Percentiles rank a stretch among this genome's conserved stretches.
Conservation (phyloP, 495 filamentous ascomycete genomes). For the Penicillium samsonianum region DNA sequence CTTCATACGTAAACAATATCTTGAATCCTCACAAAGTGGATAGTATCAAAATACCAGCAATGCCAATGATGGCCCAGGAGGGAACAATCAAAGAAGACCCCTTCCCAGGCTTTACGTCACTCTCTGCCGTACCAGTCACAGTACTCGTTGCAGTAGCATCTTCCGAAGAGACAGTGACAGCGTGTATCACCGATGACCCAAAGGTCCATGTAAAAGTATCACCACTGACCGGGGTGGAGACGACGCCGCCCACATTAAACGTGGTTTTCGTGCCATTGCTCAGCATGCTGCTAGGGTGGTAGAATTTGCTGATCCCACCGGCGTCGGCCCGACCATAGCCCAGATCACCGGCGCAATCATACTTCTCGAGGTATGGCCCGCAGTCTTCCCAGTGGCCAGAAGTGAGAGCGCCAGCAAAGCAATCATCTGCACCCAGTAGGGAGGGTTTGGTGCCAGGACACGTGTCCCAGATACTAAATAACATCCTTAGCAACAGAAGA, state of each 20-base stretch:
- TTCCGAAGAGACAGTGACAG: slow-evolving; percentile 14
- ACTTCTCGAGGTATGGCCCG: slow-evolving; percentile 9
- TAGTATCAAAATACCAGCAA: not conserved
- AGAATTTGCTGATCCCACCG: slow-evolving; percentile 15
- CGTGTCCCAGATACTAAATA: slow-evolving; percentile 20
- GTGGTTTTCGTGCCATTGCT: slow-evolving; percentile 21
- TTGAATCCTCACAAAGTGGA: not conserved
- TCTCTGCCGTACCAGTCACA: not conserved
- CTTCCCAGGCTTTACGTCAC: not conserved
- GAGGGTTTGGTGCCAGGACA: slow-evolving; percentile 26
- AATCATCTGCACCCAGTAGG: slow-evolving; percentile 9
- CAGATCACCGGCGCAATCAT: slow-evolving; percentile 17
- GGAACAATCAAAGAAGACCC: not conserved
- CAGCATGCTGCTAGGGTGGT: slow-evolving; percentile 13
- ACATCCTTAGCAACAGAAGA: not conserved
- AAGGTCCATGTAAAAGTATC: slow-evolving; percentile 23
- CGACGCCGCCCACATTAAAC: slow-evolving; percentile 12
- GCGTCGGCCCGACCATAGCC: slow-evolving; percentile 15
- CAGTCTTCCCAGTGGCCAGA: slow-evolving; percentile 17
- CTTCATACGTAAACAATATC: not conserved
- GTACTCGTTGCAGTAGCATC: not conserved
- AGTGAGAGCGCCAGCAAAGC: not conserved
- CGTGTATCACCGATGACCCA: not conserved
- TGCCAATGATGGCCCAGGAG: not conserved
- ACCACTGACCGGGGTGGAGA: slow-evolving; percentile 21